These are phyloP conservation scores for Candida nemodendra DNA, from an alignment of 805 yeast species.

Conservation along the genomic window DNA sequence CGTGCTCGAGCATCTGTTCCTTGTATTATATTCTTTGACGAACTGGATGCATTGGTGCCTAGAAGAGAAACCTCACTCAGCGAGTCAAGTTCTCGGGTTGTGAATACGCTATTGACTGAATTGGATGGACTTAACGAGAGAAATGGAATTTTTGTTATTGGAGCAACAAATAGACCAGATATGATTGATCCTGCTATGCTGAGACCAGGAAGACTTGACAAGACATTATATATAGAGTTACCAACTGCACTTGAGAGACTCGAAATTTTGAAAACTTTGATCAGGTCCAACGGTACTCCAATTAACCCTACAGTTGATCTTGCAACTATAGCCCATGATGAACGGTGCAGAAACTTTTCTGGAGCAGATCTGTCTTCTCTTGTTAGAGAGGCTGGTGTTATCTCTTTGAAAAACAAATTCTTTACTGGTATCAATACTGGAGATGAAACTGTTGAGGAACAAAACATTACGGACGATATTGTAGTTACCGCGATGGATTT, in stretches of 20 bases:
- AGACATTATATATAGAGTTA: slow-evolving; percentile 85
- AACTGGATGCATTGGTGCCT: slow-evolving; percentile 93
- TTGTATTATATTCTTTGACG: slow-evolving; percentile 91
- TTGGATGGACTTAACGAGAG: slow-evolving; percentile 93
- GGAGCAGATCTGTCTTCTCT: slow-evolving; percentile 96
- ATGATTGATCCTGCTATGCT: slow-evolving; percentile 98
- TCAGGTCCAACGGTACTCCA: slow-evolving; percentile 75
- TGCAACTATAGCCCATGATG: slow-evolving; percentile 62
- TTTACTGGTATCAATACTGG: slow-evolving; percentile 49
- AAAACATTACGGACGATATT: slow-evolving; percentile 30
- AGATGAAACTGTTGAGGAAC: slow-evolving; percentile 39
- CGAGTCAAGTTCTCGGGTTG: slow-evolving; percentile 90
- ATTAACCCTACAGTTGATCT: slow-evolving; percentile 62
- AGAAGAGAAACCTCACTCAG: slow-evolving; percentile 84
- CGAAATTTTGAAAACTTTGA: slow-evolving; percentile 78
- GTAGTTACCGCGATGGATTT: slow-evolving; percentile 68
- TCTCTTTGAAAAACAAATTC: slow-evolving; percentile 75
- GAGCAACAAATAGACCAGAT: slow-evolving; percentile 97
- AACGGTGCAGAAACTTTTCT: slow-evolving; percentile 81
- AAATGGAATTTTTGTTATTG: slow-evolving; percentile 89
- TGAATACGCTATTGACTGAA: slow-evolving; percentile 90
- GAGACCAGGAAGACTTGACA: slow-evolving; percentile 94
- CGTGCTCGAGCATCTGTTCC: slow-evolving; percentile 96
- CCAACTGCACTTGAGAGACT: slow-evolving; percentile 76
- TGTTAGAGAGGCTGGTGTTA: slow-evolving; percentile 91